These are phyloP conservation scores for Phytophthora aleatoria DNA, from an alignment of 352 stramenopile genomes.

Conservation along the genomic window DNA sequence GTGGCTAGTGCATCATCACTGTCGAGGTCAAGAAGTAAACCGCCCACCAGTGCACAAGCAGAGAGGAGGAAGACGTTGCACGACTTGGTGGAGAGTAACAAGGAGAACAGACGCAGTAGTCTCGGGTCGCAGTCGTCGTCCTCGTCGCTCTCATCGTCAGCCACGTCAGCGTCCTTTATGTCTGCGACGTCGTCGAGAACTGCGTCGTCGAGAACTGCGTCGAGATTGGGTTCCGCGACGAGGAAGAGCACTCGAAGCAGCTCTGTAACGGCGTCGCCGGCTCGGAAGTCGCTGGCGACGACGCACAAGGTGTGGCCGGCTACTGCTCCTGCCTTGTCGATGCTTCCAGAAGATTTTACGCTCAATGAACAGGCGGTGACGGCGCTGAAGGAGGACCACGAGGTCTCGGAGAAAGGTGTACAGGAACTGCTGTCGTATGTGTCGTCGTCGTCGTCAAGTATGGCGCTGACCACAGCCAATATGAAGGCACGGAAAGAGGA, in stretches of 20 bases:
- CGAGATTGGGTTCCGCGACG: constrained; percentile 12
- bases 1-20: constrained; percentile 28
- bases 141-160: constrained; percentile 50
- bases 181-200: constrained; percentile 38
- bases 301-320: constrained; percentile 49
- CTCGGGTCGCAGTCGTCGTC: constrained; percentile 56
- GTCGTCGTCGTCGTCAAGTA: constrained; percentile 26
- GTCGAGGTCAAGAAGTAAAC: constrained; percentile 23
- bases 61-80: constrained; percentile 44
- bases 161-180: constrained; percentile 41
- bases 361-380: constrained; percentile 48
- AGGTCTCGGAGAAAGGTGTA: constrained; percentile 61
- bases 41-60: constrained; percentile 19
- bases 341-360: constrained; percentile 51
- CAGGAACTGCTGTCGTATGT: constrained; percentile 64
- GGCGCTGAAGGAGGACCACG: constrained; percentile 74
- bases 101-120: constrained; percentile 50
- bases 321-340: constrained; percentile 27
- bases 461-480: constrained; percentile 40
- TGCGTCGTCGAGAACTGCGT: constrained; percentile 12
- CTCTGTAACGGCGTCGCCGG: constrained; percentile 13
- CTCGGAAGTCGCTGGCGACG: constrained; percentile 16
- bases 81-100: constrained; percentile 47
- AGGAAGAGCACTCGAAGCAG: constrained; percentile 11
- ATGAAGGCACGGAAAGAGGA: constrained; percentile 59